Base-by-base conservation (phyloP, 371 early-diverging fungal species). In the Fennellomyces sp. region DNA sequence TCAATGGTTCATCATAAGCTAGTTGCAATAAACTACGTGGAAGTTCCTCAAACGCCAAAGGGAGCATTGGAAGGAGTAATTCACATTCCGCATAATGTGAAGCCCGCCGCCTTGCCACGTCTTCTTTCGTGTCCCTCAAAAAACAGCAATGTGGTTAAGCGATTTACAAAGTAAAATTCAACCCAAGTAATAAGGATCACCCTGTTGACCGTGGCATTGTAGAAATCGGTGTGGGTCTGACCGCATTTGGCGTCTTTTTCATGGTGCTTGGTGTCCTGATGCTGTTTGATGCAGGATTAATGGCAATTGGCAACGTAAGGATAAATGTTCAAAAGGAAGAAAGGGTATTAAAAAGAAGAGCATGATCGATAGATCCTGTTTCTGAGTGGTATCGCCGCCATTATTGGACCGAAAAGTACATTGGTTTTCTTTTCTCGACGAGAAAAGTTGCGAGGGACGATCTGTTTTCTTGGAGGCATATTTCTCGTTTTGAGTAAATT, bases 151-250 rank as follows among this genome's bases (percentile, higher is more conserved):
- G 91, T 93, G 91, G 91, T 79, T 93, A 58, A 83, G 92, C 51
- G 93, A 92, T 69, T 85, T 88, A 56, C 92, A 92, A 70, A 93
- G 93, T 93, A 86, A n/a, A n/a, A 45, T 45, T 1, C 17, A 13
- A 2, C 13, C 13, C 35, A 11, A 47, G 3, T n/a, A 21, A n/a
- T 41, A 19, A n/a, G n/a, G n/a, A n/a, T n/a, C n/a, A n/a, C n/a
- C n/a, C n/a, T 31, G n/a, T 15, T 28, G 13, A 29, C 26, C 27
- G 13, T 25, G 29, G 33, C 50, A 10, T 45, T n/a, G 38, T 81
- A 93, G 93, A 98, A 68, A 94, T 96, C 61, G 98, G 98, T 64
- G 97, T 95, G 21, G 97, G 95, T 5, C 72, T 98, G 62, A 94
- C 97, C 15, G 95, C 93, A n/a, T 94, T 93, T 73, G 98, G 98